Conservation (phyloP, 345 rosid genomes). For the Ailanthus altissimus region DNA sequence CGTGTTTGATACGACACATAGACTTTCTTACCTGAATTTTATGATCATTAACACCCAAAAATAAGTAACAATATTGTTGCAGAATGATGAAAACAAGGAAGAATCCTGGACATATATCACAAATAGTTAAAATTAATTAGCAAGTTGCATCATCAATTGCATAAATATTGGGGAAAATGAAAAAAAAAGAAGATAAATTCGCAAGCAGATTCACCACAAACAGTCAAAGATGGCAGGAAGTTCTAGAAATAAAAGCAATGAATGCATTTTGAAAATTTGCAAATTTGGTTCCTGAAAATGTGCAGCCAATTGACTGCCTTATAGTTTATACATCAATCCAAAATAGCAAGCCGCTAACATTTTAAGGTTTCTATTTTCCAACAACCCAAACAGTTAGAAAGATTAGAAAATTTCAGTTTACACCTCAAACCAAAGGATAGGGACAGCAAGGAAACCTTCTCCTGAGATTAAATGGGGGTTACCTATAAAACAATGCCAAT, state of each 20-base stretch:
- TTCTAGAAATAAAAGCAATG: neutral
- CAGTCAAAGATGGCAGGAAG: neutral
- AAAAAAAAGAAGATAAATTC: neutral
- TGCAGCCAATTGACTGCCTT: neutral
- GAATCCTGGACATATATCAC: neutral
- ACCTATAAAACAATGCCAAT: neutral
- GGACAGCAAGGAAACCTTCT: neutral
- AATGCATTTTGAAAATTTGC: neutral
- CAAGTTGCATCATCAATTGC: neutral
- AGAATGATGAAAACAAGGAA: neutral
- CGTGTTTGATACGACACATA: constrained; percentile 87
- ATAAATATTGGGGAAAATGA: neutral
- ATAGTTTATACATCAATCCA: neutral
- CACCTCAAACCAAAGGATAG: neutral
- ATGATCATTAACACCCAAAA: constrained; percentile 7
- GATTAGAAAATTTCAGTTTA: neutral
- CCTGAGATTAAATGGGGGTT: neutral
- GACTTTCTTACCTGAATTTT: constrained; percentile 74
- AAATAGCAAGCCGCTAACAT: neutral
- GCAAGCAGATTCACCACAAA: neutral
- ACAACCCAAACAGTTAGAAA: neutral
- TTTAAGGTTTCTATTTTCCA: neutral
- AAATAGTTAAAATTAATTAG: neutral
- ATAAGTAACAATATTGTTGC: constrained; percentile 11
- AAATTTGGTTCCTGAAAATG: neutral